Evolutionary conservation across 495 filamentous ascomycete species (phyloP).

Genomic region (Penicillium malachiteum): DNA sequence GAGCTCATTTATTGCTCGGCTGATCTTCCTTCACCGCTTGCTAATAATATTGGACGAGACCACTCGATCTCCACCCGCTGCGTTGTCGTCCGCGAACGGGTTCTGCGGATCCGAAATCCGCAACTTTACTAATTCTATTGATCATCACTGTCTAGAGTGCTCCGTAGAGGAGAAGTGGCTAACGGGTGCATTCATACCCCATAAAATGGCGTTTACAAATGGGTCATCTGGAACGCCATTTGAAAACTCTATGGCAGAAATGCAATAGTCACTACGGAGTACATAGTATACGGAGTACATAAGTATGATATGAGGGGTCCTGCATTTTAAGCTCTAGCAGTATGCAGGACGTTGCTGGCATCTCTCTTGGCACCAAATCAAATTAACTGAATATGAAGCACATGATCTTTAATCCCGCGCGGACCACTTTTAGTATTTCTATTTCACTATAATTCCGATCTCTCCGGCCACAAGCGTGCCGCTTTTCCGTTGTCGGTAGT

Average conservation of each 20-base stretch:
- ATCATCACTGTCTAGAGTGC: background rate
- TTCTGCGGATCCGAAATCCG: slow-evolving; percentile 1
- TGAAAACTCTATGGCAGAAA: too few species aligned
- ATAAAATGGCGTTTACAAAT: background rate
- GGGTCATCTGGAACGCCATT: too few species aligned
- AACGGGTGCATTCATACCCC: background rate
- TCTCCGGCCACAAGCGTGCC: too few species aligned
- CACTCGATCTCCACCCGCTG: background rate
- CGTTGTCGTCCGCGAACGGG: slow-evolving; percentile 1
- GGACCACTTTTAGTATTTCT: background rate
- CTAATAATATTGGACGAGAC: background rate
- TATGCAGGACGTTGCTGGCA: background rate
- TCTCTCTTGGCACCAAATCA: background rate
- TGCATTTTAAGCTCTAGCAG: background rate
- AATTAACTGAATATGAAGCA: background rate
- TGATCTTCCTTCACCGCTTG: slow-evolving; percentile 3
- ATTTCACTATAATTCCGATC: background rate
- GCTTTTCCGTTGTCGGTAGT: too few species aligned
- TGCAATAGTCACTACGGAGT: too few species aligned
- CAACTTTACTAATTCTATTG: slow-evolving; percentile 1
- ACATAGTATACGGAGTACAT: too few species aligned
- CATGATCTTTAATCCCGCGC: background rate
- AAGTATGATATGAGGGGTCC: too few species aligned
- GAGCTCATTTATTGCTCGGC: background rate
- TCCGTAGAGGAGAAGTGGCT: too few species aligned